Percentiles rank a stretch among this genome's conserved stretches.
Conservation (phyloP, 169 alveolate genomes). For the Babesia bigemina region DNA sequence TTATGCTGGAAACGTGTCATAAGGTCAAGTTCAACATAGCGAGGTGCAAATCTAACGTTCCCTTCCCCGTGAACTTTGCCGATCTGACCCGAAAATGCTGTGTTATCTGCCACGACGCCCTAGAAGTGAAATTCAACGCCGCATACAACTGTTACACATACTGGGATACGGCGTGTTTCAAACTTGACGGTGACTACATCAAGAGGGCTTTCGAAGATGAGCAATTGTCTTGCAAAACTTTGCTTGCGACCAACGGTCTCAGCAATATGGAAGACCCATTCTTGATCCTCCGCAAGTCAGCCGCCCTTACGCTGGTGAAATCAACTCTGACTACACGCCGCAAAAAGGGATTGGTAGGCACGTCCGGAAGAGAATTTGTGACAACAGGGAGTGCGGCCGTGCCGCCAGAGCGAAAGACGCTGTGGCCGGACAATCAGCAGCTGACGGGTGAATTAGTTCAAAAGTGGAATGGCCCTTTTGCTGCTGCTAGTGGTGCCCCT, state of each 20-base stretch:
- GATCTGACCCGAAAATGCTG: slow-evolving; percentile 33
- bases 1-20: slow-evolving; percentile 22
- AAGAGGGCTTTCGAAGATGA: slow-evolving; percentile 19
- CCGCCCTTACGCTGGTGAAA: slow-evolving; percentile 30
- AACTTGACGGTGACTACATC: slow-evolving; percentile 26
- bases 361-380: slow-evolving; percentile 23
- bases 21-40: slow-evolving; percentile 25
- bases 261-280: slow-evolving; percentile 2
- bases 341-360: slow-evolving; percentile 8
- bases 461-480: slow-evolving; percentile 51
- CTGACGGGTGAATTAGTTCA: not conserved
- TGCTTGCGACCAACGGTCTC: slow-evolving; percentile 27
- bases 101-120: slow-evolving; percentile 42
- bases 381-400: slow-evolving; percentile 15
- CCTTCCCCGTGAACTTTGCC: slow-evolving; percentile 26
- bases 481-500: not conserved
- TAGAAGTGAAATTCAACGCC: slow-evolving; percentile 29
- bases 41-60: not conserved
- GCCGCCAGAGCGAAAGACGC: slow-evolving; percentile 4
- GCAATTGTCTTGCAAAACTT: slow-evolving; percentile 6
- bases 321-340: slow-evolving; percentile 2
- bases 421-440: not conserved
- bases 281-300: slow-evolving; percentile 36
- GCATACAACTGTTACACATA: slow-evolving; percentile 26
- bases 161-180: slow-evolving; percentile 36